phyloP scores from a whole-genome alignment of 176 grass and related monocot genomes.

The Carex kokanica region DNA sequence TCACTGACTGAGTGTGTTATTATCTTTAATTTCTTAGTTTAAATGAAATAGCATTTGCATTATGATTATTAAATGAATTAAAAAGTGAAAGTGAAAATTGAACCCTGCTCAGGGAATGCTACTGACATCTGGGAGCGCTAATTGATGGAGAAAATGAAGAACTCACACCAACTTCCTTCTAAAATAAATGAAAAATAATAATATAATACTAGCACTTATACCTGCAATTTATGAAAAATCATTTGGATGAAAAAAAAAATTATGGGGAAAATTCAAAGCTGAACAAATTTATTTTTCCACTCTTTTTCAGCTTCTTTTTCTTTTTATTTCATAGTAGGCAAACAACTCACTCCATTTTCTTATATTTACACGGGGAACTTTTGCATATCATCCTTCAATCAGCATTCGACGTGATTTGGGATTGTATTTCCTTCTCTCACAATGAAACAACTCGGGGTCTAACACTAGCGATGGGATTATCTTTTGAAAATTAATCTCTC shows the following conservation, averaged over 20 bases:
- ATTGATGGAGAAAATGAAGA: slow-evolving; percentile 31
- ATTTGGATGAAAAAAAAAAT: not conserved
- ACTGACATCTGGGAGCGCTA: slow-evolving; percentile 24
- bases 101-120: slow-evolving; percentile 20
- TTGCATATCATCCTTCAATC: too few species aligned
- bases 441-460: too few species aligned
- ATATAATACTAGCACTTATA: not conserved
- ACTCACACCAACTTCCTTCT: slow-evolving; percentile 48
- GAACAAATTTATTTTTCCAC: not conserved
- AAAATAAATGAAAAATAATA: not conserved
- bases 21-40: slow-evolving; percentile 10
- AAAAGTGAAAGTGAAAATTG: too few species aligned
- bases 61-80: slow-evolving; percentile 1
- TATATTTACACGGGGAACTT: too few species aligned
- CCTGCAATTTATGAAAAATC: not conserved
- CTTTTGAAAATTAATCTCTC: too few species aligned
- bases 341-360: too few species aligned
- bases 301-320: not conserved
- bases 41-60: not conserved
- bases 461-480: too few species aligned
- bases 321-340: not conserved
- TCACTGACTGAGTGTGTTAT: slow-evolving; percentile 50
- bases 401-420: too few species aligned
- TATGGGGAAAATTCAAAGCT: not conserved
- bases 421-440: too few species aligned